Evolutionary conservation across 768 basidiomycete species (phyloP), one percentile per base, ranked within the genome.

Genomic region (Collybia sordida): DNA sequence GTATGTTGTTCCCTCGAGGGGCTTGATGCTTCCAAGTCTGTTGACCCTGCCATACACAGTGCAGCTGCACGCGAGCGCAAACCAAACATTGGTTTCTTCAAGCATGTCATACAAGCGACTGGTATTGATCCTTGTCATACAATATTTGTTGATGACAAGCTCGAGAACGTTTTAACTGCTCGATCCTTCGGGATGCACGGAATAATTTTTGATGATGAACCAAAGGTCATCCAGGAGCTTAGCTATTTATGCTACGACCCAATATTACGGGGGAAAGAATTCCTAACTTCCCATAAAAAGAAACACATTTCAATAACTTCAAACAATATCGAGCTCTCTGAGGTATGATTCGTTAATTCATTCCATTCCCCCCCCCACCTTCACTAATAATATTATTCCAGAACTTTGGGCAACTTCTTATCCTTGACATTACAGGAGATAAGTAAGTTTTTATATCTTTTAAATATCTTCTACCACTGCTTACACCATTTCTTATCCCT

Each of bases 141-240:
- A 1, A 76, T 82, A 25, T 83, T 83, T 55, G 74, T 85, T 7
- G 83, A 85, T 43, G 83, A 83, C 65, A 79, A 80, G 50, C 66
- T 71, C 11, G 83, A 83, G 56, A 83, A 84, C 51, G 77, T 85
- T 4, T 56, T 82, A 6, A 72, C 79, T 1, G 82, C 82, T 7
- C 75, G 78, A 4, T 82, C 80, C 0, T 65, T 83, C 7, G 83
- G 83, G 8, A 66, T 83, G 42, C 68, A 74, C 35, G 82, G 82
- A 3, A 73, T 84, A 51, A 67, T 82, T 21, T 81, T 79, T 40
- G 74, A 80, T 42, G 59, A 71, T 23, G 57, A 62, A 8, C 61
- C 59, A 0, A 62, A 63, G 21, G 80, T 81, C 31, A 67, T 68
- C 22, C 76, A 74, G 6, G 62, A 70, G 0, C 71, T 84, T 18